These are phyloP conservation scores for Pythium brassicae DNA, from an alignment of 352 stramenopile genomes.

Conservation along the genomic window DNA sequence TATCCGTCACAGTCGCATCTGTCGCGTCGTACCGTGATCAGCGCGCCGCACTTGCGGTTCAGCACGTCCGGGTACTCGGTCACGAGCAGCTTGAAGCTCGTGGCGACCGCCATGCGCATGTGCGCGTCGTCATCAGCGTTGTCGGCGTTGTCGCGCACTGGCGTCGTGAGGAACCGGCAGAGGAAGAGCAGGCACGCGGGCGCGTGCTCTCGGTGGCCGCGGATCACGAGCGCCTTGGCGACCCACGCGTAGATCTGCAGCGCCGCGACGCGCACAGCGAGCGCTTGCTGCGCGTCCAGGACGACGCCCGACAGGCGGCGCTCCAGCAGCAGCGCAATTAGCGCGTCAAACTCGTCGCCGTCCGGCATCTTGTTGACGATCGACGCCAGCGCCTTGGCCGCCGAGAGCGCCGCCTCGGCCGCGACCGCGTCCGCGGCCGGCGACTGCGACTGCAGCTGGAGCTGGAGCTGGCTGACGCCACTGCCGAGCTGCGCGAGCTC, in stretches of 20 bases:
- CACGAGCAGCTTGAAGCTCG: conserved; percentile 77
- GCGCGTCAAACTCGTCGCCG: conserved; percentile 68
- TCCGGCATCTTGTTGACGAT: conserved; percentile 88
- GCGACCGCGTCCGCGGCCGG: conserved; percentile 15
- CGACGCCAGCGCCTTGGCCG: conserved; percentile 72
- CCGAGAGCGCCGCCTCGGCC: conserved; percentile 49
- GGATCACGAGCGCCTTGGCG: conserved; percentile 76
- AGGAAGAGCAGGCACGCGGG: conserved; percentile 66
- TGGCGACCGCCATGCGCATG: conserved; percentile 71
- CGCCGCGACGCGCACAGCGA: conserved; percentile 47
- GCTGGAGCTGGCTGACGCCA: conserved; percentile 3
- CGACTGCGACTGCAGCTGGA: no score
- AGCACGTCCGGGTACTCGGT: conserved; percentile 76
- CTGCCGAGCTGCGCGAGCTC: conserved; percentile 59
- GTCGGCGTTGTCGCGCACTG: conserved; percentile 9
- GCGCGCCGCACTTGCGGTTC: conserved; percentile 78
- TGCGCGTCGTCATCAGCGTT: conserved; percentile 19
- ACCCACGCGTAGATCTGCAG: conserved; percentile 86
- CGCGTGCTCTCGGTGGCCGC: conserved; percentile 66
- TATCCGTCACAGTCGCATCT: neutral
- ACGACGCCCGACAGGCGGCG: conserved; percentile 63
- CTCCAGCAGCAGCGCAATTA: conserved; percentile 65
- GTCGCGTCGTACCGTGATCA: conserved; percentile 53
- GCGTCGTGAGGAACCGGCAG: conserved; percentile 54
- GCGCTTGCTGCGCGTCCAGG: conserved; percentile 27